phyloP scores from a whole-genome alignment of 257 asterid genomes.

The Petunia axillaris region DNA sequence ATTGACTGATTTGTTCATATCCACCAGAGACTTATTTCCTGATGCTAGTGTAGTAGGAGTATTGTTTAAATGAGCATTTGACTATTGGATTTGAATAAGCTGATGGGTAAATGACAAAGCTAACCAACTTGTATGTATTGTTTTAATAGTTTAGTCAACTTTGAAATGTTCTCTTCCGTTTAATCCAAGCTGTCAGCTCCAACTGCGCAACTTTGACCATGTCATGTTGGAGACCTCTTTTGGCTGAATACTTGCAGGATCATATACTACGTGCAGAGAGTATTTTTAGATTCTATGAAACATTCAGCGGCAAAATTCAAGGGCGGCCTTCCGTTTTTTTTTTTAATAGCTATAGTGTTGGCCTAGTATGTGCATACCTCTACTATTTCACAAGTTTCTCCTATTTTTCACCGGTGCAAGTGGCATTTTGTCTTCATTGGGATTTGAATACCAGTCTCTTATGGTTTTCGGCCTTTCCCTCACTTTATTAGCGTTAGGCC shows the following conservation, averaged over 20 bases:
- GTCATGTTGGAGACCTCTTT: background rate
- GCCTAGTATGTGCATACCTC: background rate
- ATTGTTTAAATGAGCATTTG: background rate
- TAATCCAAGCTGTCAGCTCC: slow-evolving; percentile 4
- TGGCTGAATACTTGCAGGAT: background rate
- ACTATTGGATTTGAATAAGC: slow-evolving; percentile 21
- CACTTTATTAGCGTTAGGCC: background rate
- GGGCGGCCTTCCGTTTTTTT: background rate
- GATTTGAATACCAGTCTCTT: background rate
- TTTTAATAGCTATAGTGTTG: too few relatives aligned
- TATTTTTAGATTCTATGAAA: slow-evolving; percentile 34
- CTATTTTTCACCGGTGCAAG: too few relatives aligned
- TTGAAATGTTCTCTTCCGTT: background rate
- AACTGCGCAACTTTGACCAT: background rate
- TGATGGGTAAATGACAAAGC: background rate
- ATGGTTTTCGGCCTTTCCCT: background rate
- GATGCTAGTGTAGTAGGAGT: background rate
- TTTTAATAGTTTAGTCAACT: slow-evolving; percentile 4
- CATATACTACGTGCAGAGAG: slow-evolving; percentile 4
- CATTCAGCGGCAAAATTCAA: background rate
- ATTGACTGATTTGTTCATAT: slow-evolving; percentile 21
- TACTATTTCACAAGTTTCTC: background rate
- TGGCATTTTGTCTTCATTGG: background rate
- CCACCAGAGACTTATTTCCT: background rate
- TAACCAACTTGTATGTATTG: slow-evolving; percentile 3